Percentiles rank a stretch among this genome's conserved stretches.
These are phyloP conservation scores for Calonectria henricotiae DNA, from an alignment of 2,329 filamentous ascomycete species.

Conservation along the genomic window DNA sequence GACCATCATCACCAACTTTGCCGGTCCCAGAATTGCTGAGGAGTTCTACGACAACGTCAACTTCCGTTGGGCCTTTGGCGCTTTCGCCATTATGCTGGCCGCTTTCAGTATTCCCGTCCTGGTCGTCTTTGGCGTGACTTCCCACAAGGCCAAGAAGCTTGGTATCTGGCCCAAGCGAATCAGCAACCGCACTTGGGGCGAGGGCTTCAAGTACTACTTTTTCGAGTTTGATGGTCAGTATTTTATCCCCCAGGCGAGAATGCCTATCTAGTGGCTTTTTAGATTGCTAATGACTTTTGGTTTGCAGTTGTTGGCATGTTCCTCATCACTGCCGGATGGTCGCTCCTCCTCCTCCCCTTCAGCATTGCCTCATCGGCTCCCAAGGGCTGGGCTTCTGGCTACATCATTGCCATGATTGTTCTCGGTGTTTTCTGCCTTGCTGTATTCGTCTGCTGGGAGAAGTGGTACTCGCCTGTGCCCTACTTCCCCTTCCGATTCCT, in stretches of 20 bases:
- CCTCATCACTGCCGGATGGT: slow-evolving; percentile 68
- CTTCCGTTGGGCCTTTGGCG: slow-evolving; percentile 66
- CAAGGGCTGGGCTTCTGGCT: slow-evolving; percentile 65
- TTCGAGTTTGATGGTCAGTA: slow-evolving; percentile 48
- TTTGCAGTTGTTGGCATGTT: slow-evolving; percentile 66
- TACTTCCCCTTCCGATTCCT: slow-evolving; percentile 68
- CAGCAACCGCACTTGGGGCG: slow-evolving; percentile 61
- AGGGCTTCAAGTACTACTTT: slow-evolving; percentile 60
- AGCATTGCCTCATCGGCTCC: slow-evolving; percentile 64
- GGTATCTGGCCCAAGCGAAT: slow-evolving; percentile 61
- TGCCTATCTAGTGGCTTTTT: too few species aligned
- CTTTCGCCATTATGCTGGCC: slow-evolving; percentile 77
- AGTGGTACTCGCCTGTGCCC: slow-evolving; percentile 56
- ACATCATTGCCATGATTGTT: slow-evolving; percentile 71
- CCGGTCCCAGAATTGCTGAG: slow-evolving; percentile 52
- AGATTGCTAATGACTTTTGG: slow-evolving; percentile 10
- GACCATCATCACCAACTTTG: slow-evolving; percentile 64
- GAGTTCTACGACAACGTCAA: slow-evolving; percentile 47
- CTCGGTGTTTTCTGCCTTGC: slow-evolving; percentile 68
- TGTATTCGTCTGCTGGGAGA: slow-evolving; percentile 72
- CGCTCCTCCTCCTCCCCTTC: slow-evolving; percentile 75
- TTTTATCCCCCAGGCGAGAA: slow-evolving; percentile 56
- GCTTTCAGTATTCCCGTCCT: slow-evolving; percentile 74
- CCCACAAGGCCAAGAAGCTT: slow-evolving; percentile 69
- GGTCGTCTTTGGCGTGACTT: slow-evolving; percentile 69